Conservation (phyloP, 805 yeast genomes). For the Candida maesae region DNA sequence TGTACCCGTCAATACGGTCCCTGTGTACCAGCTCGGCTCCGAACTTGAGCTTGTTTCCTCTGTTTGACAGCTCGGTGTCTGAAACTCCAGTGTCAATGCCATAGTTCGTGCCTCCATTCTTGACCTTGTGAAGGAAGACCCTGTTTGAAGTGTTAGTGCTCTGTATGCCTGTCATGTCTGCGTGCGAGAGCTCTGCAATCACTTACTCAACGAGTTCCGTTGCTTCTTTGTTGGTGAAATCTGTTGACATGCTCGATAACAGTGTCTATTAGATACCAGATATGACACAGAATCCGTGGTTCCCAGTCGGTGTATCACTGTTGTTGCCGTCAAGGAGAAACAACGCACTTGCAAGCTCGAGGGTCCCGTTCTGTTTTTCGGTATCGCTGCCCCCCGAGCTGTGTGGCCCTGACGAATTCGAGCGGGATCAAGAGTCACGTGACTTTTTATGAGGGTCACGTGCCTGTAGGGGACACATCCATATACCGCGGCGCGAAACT, state of each 20-base stretch:
- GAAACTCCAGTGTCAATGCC: constrained; percentile 15
- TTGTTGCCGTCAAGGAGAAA: too few species aligned
- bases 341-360: too few species aligned
- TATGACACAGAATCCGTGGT: too few species aligned
- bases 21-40: constrained; percentile 46
- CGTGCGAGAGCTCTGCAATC: too few species aligned
- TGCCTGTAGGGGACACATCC: not conserved
- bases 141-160: constrained; percentile 8
- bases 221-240: constrained; percentile 12
- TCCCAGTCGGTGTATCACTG: too few species aligned
- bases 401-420: too few species aligned
- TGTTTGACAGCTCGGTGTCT: constrained; percentile 40
- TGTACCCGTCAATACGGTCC: constrained; percentile 35
- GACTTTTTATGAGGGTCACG: not conserved
- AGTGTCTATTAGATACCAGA: too few species aligned
- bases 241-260: not conserved
- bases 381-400: too few species aligned
- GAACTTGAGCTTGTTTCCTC: constrained; percentile 56
- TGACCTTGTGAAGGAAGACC: constrained; percentile 18
- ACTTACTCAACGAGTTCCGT: constrained; percentile 15
- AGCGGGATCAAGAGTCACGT: not conserved
- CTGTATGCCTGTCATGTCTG: too few species aligned
- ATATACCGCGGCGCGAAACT: too few species aligned
- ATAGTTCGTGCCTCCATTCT: not conserved
- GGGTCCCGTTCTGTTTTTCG: too few species aligned